These are phyloP conservation scores for Hypoxylon subgilvum DNA, from an alignment of 495 filamentous ascomycete genomes.

Conservation along the genomic window DNA sequence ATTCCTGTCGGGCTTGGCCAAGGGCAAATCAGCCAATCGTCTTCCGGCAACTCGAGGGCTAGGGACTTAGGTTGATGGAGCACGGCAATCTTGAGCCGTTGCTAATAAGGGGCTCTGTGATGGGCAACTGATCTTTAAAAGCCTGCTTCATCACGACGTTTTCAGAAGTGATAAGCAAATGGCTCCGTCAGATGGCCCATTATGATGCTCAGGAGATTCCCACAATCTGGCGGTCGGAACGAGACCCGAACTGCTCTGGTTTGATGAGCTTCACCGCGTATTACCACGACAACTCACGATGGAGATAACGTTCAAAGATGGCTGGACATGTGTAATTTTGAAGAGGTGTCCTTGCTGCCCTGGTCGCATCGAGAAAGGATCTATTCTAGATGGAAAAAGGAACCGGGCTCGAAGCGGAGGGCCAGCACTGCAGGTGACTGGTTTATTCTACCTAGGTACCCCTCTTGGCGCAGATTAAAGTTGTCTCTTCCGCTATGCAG, in stretches of 20 bases:
- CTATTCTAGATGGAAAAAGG: conserved; percentile 13
- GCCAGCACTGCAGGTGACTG: conserved; percentile 17
- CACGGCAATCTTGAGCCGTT: conserved; percentile 36
- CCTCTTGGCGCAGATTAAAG: conserved; percentile 31
- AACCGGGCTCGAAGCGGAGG: conserved; percentile 27
- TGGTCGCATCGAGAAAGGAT: conserved; percentile 6
- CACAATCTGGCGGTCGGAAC: conserved; percentile 36
- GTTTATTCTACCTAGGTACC: conserved; percentile 9
- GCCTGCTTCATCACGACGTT: conserved; percentile 37
- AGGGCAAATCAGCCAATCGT: conserved; percentile 16
- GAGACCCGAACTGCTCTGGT: conserved; percentile 19
- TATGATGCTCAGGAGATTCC: conserved; percentile 28
- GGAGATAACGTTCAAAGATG: not conserved
- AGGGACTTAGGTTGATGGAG: conserved; percentile 29
- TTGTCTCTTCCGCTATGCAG: conserved; percentile 33
- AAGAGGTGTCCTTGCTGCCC: not conserved
- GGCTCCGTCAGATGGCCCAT: conserved; percentile 33
- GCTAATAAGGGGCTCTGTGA: conserved; percentile 39
- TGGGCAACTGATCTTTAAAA: conserved; percentile 40
- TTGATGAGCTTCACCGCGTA: conserved; percentile 20
- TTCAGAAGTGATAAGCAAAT: conserved; percentile 38
- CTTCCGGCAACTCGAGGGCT: conserved; percentile 8
- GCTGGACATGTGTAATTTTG: not conserved
- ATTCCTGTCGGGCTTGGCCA: conserved; percentile 37
- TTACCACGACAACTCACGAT: conserved; percentile 4